Base-by-base conservation (phyloP, 306 rosid genomes). In the Citrullus amarus region DNA sequence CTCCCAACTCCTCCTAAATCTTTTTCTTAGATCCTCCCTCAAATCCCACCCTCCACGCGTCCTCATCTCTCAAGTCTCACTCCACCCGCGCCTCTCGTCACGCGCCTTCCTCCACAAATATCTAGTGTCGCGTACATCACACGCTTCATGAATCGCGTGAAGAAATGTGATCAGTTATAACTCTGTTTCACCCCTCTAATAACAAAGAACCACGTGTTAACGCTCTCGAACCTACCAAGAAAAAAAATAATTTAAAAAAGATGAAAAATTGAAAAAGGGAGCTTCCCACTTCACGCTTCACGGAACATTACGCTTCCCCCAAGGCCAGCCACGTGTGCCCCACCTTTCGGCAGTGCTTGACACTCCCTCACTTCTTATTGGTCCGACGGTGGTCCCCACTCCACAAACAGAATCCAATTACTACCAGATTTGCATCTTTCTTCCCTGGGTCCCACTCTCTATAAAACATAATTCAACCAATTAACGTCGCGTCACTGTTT, bases 311-410 rank as follows among this genome's bases (percentile, higher is more conserved):
- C 78, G 72, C 82, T 9, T 44, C 55, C 51, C 44, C 69, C 80
- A 15, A 81, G 81, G 73, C 22, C 6, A 41, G 50, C 81, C 89
- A 88, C 92, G 87, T 83, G 83, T 77, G 25, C 20, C 67, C 17
- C 16, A 16, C 20, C 87, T 88, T 84, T 86, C 77, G 88, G 84
- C 87, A 81, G 84, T 86, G 85, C 80, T 57, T 68, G 82, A 79
- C 92, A 88, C 86, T 13, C n/a, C 4, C 41, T 58, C 67, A 8
- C 9, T 39, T 78, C 76, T 56, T 18, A 84, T 83, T 88, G 86
- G 88, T 4, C 0, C 0, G 5, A 1, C 2, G 2, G 78, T 65
- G 88, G 87, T 53, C 83, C 39, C 90, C 83, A 22, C 14, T 17
- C 25, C 48, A 13, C 7, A 53, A 65, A 13, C 75, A 18, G 80